These are phyloP conservation scores for Gnomoniopsis smithogilvyi DNA, from an alignment of 2,329 filamentous ascomycete species.

Conservation along the genomic window DNA sequence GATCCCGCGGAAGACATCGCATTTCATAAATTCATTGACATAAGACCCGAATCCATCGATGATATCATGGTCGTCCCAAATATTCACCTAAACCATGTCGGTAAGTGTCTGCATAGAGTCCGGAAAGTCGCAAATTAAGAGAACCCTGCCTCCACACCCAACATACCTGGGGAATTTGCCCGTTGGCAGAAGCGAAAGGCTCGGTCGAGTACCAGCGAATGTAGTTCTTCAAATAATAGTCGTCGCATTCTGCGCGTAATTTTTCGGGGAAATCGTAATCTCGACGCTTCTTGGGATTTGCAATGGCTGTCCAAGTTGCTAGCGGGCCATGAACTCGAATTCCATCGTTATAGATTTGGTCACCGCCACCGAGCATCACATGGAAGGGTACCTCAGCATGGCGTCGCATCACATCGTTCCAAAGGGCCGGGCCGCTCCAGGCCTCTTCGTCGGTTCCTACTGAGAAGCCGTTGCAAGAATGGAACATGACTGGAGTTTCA, in stretches of 20 bases:
- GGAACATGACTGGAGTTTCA: conserved; percentile 49
- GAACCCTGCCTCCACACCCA: not conserved
- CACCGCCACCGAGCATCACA: conserved; percentile 92
- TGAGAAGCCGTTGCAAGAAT: conserved; percentile 97
- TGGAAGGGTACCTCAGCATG: conserved; percentile 84
- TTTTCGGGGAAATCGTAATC: conserved; percentile 73
- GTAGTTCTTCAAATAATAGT: conserved; percentile 90
- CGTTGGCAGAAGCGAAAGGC: conserved; percentile 80
- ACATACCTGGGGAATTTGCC: conserved; percentile 64
- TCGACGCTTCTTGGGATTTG: conserved; percentile 78
- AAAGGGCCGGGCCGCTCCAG: conserved; percentile 88
- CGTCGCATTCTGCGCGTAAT: conserved; percentile 79
- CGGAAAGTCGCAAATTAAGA: not conserved
- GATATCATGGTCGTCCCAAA: conserved; percentile 93
- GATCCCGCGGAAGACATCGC: conserved; percentile 84
- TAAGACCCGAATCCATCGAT: conserved; percentile 81
- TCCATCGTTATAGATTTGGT: conserved; percentile 95
- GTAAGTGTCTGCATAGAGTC: not conserved
- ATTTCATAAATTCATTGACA: conserved; percentile 88
- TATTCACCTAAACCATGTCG: conserved; percentile 63
- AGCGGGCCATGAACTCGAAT: conserved; percentile 83
- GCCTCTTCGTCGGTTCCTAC: conserved; percentile 79
- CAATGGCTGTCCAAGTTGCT: conserved; percentile 76
- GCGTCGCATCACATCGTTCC: conserved; percentile 86
- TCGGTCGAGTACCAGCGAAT: conserved; percentile 78